Base-by-base conservation (phyloP, 2,329 filamentous ascomycete genomes). In the Amphichorda felina region DNA sequence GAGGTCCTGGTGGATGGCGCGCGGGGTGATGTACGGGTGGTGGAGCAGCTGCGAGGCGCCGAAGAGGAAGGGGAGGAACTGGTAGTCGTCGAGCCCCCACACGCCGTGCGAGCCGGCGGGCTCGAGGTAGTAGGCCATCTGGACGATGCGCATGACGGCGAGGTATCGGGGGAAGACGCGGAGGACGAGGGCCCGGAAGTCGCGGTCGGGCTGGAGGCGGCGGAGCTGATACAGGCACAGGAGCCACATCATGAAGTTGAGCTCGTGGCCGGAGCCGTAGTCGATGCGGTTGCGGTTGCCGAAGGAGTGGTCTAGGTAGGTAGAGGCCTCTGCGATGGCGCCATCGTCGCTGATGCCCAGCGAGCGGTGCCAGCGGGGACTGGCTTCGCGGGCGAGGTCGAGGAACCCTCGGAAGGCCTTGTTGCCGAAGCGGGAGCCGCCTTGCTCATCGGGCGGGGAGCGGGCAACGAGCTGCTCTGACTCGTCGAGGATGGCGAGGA, bases 81-180 rank as follows among this genome's bases (percentile, higher is more conserved):
- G 88, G 60, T 98, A 95, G 56, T 98, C 91, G 50, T 98, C 91
- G 2, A 98, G 66, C 14, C 91, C 91, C 91, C 91, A 98, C 17
- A 98, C 91, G 28, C 91, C 91, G 55, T 98, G 91, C 1, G 89
- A 95, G 11, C 91, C 91, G 1, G 91, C 91, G 2, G 91, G 91
- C 51, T 98, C 91, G 34, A 98, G 78, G 51, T 98, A 98, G 61
- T 98, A 98, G 3, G 86, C 85, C 43, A 77, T 79, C 57, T 98
- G 91, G 13, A 96, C 72, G 17, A 72, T 68, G 36, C 88, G 85
- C 87, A 96, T 94, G 38, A 96, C 68, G 34, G 66, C 61, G 31
- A 98, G 74, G 54, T 98, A 98, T 35, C 77, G 75, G 22, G 75
- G 68, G 54, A 96, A 94, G 37, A 95, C 75, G 38, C 73, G 66